A percentile compares a stretch with the other conserved stretches of the same genome.
Evolutionary conservation across 1,139 yeast genomes (phyloP).

Genomic region (Saccharomyces hybrid): DNA sequence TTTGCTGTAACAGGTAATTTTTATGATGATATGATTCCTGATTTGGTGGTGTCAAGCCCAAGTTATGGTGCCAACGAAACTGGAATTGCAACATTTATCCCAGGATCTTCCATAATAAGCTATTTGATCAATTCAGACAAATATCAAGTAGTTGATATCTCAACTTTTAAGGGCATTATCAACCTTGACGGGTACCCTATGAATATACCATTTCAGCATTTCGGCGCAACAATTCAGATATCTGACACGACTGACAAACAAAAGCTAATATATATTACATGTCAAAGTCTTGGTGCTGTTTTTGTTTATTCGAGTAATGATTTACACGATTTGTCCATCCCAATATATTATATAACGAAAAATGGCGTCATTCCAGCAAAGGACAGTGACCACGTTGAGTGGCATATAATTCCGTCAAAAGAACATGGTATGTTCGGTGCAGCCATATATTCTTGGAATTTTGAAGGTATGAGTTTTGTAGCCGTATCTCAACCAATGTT

Average conservation of each 20-base stretch:
- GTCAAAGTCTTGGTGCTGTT: constrained; percentile 33
- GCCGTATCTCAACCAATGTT: constrained; percentile 21
- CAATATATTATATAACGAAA: constrained; percentile 14
- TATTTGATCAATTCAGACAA: constrained; percentile 13
- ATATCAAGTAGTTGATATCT: constrained; percentile 13
- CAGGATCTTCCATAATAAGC: constrained; percentile 29
- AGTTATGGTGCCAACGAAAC: constrained; percentile 36
- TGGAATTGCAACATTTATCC: constrained; percentile 38
- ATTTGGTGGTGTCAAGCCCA: constrained; percentile 38
- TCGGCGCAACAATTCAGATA: constrained; percentile 31
- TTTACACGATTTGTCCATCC: constrained; percentile 8
- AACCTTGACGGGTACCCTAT: constrained; percentile 9
- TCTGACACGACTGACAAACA: constrained; percentile 11
- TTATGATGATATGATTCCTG: constrained; percentile 35
- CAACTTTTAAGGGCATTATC: constrained; percentile 8
- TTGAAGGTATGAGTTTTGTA: constrained; percentile 8
- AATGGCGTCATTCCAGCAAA: constrained; percentile 8
- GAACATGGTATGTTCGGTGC: constrained; percentile 22
- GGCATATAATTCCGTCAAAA: constrained; percentile 8
- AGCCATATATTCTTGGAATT: constrained; percentile 8
- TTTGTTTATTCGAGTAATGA: constrained; percentile 19
- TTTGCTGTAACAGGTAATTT: constrained; percentile 29
- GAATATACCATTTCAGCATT: constrained; percentile 34
- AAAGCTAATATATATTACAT: constrained; percentile 27
- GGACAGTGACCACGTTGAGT: not conserved